Evolutionary conservation across 2,329 filamentous ascomycete species (phyloP).

Genomic region (Pleoardoris graminearum): DNA sequence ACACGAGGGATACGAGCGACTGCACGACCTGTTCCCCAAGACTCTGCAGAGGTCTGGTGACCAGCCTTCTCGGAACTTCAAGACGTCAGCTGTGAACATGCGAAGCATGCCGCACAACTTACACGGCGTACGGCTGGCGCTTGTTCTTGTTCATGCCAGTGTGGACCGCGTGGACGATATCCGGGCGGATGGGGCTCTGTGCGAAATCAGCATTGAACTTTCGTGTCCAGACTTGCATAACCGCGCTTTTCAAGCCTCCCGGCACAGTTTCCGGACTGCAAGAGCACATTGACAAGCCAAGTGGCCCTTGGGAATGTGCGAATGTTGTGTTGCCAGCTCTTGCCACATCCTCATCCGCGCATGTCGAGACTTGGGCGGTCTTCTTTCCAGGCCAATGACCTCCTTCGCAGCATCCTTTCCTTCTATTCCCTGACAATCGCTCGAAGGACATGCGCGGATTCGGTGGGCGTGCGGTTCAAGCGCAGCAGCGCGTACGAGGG

Average conservation of each 20-base stretch:
- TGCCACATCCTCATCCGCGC: conserved; percentile 10
- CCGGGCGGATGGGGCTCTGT: conserved; percentile 86
- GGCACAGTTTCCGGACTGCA: neutral
- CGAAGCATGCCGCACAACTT: conserved; percentile 42
- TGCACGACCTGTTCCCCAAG: conserved; percentile 97
- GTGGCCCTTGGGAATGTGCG: neutral
- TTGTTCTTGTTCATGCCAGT: conserved; percentile 99
- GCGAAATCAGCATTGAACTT: conserved; percentile 13
- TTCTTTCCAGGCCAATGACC: neutral
- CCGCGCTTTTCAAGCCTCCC: neutral
- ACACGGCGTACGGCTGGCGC: conserved; percentile 98
- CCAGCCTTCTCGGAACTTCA: conserved; percentile 85
- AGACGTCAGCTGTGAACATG: conserved; percentile 20
- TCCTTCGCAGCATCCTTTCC: neutral
- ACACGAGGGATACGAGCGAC: conserved; percentile 99
- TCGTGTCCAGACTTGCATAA: neutral
- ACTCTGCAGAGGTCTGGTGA: conserved; percentile 99
- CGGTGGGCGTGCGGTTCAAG: conserved; percentile 13
- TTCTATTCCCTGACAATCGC: neutral
- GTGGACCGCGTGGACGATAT: conserved; percentile 99
- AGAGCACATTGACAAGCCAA: neutral
- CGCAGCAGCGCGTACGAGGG: conserved; percentile 3
- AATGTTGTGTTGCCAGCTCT: conserved; percentile 10
- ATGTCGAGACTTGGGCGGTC: neutral
- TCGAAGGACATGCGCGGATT: conserved; percentile 16